These are phyloP conservation scores for Centrapalus pauciflorus DNA, from an alignment of 129 eudicot genomes.

Conservation along the genomic window DNA sequence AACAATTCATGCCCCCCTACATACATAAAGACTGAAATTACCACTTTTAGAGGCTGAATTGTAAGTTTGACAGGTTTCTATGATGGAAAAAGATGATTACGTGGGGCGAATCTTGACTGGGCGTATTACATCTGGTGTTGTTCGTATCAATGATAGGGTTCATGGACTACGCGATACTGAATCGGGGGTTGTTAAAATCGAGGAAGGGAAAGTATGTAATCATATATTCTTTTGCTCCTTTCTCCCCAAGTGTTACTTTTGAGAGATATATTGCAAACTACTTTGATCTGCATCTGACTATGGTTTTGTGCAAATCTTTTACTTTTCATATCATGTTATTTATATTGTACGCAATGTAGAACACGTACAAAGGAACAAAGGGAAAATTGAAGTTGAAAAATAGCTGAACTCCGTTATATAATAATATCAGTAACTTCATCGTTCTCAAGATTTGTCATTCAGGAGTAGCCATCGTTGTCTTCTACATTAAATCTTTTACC, in stretches of 20 bases:
- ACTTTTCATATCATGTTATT: too few relatives aligned
- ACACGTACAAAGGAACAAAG: neutral
- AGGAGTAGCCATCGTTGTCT: too few relatives aligned
- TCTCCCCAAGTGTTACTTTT: too few relatives aligned
- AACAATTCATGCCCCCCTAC: neutral
- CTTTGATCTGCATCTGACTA: too few relatives aligned
- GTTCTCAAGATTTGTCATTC: too few relatives aligned
- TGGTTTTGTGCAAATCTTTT: too few relatives aligned
- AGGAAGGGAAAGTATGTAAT: constrained; percentile 85
- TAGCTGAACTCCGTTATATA: neutral
- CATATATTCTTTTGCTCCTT: neutral
- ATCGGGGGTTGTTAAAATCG: constrained; percentile 63
- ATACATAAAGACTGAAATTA: neutral
- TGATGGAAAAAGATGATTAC: constrained; percentile 83
- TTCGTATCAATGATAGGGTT: constrained; percentile 73
- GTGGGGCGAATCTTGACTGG: constrained; percentile 92
- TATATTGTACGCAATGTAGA: too few relatives aligned
- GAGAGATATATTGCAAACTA: too few relatives aligned
- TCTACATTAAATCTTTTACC: neutral
- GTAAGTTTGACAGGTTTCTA: constrained; percentile 74
- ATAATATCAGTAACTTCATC: too few relatives aligned
- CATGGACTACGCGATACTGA: constrained; percentile 73
- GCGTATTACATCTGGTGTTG: constrained; percentile 70
- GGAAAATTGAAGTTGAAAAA: neutral
- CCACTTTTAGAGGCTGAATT: constrained; percentile 30